Evolutionary conservation across 2,329 filamentous ascomycete genomes (phyloP).

Genomic region (Uncinocarpus reesii): DNA sequence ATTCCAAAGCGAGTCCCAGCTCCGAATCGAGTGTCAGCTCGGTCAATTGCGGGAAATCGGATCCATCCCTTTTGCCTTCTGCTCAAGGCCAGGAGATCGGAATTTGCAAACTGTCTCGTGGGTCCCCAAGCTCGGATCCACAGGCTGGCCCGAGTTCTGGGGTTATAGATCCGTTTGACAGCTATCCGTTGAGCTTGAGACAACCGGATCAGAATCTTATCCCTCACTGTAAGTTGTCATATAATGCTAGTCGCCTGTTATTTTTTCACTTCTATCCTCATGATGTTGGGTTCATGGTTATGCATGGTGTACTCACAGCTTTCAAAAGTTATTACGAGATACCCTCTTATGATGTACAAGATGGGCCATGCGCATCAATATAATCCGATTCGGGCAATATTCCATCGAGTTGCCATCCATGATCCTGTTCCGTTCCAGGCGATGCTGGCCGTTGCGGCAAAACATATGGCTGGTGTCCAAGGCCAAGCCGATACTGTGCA

Average conservation of each 20-base stretch:
- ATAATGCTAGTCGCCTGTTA: too few species aligned
- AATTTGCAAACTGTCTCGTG: neutral
- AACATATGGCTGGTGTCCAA: conserved; percentile 26
- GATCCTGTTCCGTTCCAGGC: conserved; percentile 27
- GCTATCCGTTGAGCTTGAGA: conserved; percentile 23
- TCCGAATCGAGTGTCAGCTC: neutral
- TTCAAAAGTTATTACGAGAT: conserved; percentile 25
- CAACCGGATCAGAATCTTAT: conserved; percentile 24
- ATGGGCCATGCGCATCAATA: conserved; percentile 22
- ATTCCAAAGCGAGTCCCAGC: neutral
- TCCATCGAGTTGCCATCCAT: conserved; percentile 24
- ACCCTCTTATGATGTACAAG: conserved; percentile 31
- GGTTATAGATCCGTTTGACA: conserved; percentile 23
- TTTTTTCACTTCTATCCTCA: neutral
- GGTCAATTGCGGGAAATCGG: neutral
- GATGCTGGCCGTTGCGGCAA: conserved; percentile 28
- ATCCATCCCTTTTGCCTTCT: neutral
- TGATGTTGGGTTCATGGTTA: neutral
- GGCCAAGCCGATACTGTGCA: conserved; percentile 25
- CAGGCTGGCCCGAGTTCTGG: conserved; percentile 17
- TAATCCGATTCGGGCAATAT: conserved; percentile 27
- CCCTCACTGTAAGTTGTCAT: conserved; percentile 24
- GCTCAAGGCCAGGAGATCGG: neutral
- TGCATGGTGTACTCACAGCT: conserved; percentile 17
- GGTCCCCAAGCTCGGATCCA: conserved; percentile 15